Evolutionary conservation across 306 rosid genomes (phyloP).

Genomic region (Rosa rugosa): DNA sequence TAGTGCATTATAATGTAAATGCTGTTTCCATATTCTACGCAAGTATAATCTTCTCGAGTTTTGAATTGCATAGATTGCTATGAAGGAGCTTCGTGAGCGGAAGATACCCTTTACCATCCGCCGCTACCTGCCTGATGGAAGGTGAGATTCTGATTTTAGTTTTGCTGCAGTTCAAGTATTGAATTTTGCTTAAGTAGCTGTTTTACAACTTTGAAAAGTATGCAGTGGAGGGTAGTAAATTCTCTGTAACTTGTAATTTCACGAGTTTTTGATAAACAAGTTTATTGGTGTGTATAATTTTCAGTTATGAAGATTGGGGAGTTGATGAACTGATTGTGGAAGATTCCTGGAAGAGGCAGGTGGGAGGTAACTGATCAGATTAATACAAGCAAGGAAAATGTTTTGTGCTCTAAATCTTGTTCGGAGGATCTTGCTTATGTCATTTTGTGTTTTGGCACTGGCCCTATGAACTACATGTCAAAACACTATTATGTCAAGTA

Average conservation of each 20-base stretch:
- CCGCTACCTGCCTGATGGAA: conserved; percentile 97
- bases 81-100: conserved; percentile 95
- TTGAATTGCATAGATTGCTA: conserved; percentile 57
- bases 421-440: background rate
- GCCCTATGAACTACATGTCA: background rate
- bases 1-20: background rate
- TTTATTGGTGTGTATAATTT: conserved; percentile 4
- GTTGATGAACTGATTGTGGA: conserved; percentile 94
- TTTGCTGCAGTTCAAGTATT: background rate
- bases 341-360: conserved; percentile 99
- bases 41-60: background rate
- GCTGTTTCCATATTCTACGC: background rate
- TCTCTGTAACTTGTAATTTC: background rate
- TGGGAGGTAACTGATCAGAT: conserved; percentile 69
- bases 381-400: background rate
- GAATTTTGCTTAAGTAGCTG: background rate
- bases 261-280: background rate
- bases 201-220: background rate
- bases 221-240: background rate
- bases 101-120: conserved; percentile 96
- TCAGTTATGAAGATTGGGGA: conserved; percentile 97
- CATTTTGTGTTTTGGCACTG: background rate
- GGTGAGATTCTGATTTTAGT: conserved; percentile 38
- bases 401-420: background rate
- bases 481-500: background rate